phyloP scores from a whole-genome alignment of 2,329 filamentous ascomycete genomes.

The Periconia sp. region DNA sequence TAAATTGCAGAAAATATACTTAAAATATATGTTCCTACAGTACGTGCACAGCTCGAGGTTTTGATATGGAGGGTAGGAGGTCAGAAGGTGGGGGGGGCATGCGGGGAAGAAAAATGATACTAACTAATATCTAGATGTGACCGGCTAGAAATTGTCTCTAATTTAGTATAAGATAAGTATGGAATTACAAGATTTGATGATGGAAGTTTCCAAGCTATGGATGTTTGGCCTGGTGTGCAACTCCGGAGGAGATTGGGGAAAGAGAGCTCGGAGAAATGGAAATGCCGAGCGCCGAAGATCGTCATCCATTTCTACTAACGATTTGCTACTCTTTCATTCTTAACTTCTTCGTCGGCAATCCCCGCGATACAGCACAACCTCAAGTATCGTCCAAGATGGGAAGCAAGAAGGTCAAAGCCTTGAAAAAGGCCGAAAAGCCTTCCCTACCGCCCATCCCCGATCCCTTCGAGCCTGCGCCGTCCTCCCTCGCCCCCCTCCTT shows the following conservation, averaged over 20 bases:
- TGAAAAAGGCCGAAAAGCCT: conserved; percentile 16
- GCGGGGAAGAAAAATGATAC: too few species aligned
- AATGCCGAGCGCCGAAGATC: background rate
- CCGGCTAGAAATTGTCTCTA: background rate
- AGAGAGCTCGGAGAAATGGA: background rate
- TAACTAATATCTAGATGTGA: background rate
- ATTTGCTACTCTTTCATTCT: background rate
- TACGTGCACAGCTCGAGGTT: too few species aligned
- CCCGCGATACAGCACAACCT: background rate
- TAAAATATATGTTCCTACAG: too few species aligned
- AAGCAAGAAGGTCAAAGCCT: conserved; percentile 13
- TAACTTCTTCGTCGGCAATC: background rate
- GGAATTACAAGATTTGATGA: background rate
- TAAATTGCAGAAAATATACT: too few species aligned
- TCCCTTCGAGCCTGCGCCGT: conserved; percentile 69
- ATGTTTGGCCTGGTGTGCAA: background rate
- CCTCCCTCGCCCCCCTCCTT: conserved; percentile 66
- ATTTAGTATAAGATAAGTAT: background rate
- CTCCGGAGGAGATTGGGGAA: background rate
- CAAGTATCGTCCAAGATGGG: background rate
- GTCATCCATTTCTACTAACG: background rate
- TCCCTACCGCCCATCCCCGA: conserved; percentile 47
- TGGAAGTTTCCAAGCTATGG: background rate
- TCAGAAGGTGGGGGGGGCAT: too few species aligned
- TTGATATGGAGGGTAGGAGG: too few species aligned